Evolutionary conservation across 192 early-diverging fungal genomes (phyloP).

Genomic region (Backusella luteola): DNA sequence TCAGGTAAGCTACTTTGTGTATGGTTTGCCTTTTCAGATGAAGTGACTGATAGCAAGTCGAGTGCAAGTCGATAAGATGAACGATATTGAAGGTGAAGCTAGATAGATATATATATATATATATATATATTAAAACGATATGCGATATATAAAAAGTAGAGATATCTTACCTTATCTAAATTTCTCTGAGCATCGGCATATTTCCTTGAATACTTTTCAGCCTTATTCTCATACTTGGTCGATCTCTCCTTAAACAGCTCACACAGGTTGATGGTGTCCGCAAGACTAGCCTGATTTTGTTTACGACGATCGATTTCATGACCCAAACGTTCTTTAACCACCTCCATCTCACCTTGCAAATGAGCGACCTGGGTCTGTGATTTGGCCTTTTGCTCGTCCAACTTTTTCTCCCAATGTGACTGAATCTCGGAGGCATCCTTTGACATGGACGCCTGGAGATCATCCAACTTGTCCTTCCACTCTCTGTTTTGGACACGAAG

Average conservation of each 20-base stretch:
- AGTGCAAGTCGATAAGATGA: background rate
- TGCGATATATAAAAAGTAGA: background rate
- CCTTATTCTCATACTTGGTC: background rate
- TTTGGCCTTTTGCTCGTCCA: background rate
- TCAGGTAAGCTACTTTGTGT: slow-evolving; percentile 1
- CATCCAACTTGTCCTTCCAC: slow-evolving; percentile 16
- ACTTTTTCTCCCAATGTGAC: slow-evolving; percentile 7
- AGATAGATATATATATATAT: background rate
- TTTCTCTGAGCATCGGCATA: background rate
- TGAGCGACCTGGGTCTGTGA: background rate
- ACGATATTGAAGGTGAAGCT: background rate
- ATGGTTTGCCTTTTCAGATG: background rate
- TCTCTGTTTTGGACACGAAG: background rate
- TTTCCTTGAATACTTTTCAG: background rate
- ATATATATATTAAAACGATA: background rate
- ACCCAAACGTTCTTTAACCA: slow-evolving; percentile 9
- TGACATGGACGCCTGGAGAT: slow-evolving; percentile 14
- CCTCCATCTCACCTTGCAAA: slow-evolving; percentile 10
- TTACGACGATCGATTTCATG: slow-evolving; percentile 11
- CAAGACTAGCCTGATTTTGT: background rate
- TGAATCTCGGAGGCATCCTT: slow-evolving; percentile 5
- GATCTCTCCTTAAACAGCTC: background rate
- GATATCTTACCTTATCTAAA: background rate
- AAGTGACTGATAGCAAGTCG: background rate
- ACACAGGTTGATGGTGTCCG: background rate